Evolutionary conservation across 2,329 filamentous ascomycete species (phyloP).

Genomic region (Phoma sp.): DNA sequence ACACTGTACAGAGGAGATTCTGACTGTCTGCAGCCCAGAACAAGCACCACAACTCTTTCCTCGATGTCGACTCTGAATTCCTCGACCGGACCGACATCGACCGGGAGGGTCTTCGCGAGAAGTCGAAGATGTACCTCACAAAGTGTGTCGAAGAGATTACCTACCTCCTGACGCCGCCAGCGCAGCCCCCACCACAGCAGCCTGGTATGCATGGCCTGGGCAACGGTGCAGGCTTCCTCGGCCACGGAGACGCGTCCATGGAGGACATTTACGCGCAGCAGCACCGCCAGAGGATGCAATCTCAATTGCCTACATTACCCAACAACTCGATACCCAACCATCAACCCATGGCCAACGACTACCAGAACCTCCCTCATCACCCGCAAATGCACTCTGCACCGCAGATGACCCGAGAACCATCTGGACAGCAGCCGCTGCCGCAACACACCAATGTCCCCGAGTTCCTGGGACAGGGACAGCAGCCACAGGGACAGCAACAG

Average conservation of each 20-base stretch:
- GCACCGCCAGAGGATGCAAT: constrained; percentile 60
- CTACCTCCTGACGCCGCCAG: constrained; percentile 70
- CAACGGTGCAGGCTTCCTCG: constrained; percentile 51
- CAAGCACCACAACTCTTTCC: constrained; percentile 57
- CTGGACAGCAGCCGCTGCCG: constrained; percentile 48
- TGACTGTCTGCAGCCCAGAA: constrained; percentile 51
- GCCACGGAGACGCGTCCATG: constrained; percentile 60
- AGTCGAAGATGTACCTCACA: constrained; percentile 66
- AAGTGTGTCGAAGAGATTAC: constrained; percentile 73
- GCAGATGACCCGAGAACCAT: constrained; percentile 53
- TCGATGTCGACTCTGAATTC: constrained; percentile 55
- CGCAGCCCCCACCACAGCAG: constrained; percentile 64
- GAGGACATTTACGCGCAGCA: constrained; percentile 67
- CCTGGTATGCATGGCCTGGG: constrained; percentile 44
- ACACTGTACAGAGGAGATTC: constrained; percentile 10
- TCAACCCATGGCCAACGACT: constrained; percentile 51
- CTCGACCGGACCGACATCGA: constrained; percentile 56
- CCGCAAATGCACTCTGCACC: constrained; percentile 49
- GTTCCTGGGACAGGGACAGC: constrained; percentile 47
- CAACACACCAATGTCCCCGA: constrained; percentile 42
- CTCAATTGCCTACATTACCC: constrained; percentile 47
- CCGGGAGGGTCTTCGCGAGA: constrained; percentile 65
- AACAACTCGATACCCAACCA: constrained; percentile 63
- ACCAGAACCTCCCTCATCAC: constrained; percentile 47
- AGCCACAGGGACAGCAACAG: constrained; percentile 29